Base-by-base conservation (phyloP, 192 early-diverging fungal species). In the Lobulomyces angularis region DNA sequence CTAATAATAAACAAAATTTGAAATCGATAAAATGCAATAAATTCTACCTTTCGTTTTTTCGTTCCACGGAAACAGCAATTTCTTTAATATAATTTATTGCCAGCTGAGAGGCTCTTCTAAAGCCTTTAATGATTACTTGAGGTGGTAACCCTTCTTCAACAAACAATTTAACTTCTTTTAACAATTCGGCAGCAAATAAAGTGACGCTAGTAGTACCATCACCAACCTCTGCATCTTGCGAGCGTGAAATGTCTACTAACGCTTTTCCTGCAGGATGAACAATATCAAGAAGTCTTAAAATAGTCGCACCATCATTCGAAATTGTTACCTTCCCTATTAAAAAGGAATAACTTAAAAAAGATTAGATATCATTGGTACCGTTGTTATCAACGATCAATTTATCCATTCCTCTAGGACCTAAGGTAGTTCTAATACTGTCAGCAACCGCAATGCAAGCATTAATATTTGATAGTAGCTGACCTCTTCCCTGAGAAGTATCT, bases 321-420 rank as follows among this genome's bases (percentile, higher is more conserved):
- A 96, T 96, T 9, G 91, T 96, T 23, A 91, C 90, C 31, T 75
- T 52, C 28, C 83, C 85, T 88, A 27, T 8, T 1, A 52, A 14
- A 5, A 29, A 40, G 18, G 4, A 3, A 11, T 25, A 14, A 18
- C 3, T 8, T 22, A 50, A 37, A 43, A 37, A 12, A 27, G 14
- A 9, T 24, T 12, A 45, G 27, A 26, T 3, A 4, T 18, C 1
- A 22, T n/a, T 39, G 38, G 48, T 69, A 84, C 83, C 83, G 53
- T 83, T 84, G 39, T 74, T 71, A 55, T 94, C 90, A 32, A 96
- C 90, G 46, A 98, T 96, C 35, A 98, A 69, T 69, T 98, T 98
- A 61, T 98, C 94, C 94, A 98, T 98, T 41, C 94, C 94, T 43
- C 91, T 76, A 25, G 94, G 94, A 31, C 94, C 94, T 26, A 98